Conservation (phyloP, 345 rosid genomes). For the Sisymbrium altissimum region DNA sequence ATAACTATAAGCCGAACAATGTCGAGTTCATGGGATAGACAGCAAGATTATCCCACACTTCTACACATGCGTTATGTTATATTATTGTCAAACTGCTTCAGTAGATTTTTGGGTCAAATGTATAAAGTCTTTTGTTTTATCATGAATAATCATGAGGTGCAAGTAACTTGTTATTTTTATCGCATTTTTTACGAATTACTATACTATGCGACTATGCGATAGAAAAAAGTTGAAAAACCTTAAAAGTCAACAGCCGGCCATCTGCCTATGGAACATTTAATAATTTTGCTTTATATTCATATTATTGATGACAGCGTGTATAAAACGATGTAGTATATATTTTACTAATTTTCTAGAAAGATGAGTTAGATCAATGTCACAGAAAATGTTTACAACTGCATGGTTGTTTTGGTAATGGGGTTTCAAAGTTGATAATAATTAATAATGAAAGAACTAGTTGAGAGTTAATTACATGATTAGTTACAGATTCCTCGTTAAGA, state of each 20-base stretch:
- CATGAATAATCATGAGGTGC: background rate
- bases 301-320: background rate
- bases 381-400: no score
- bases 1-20: background rate
- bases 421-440: no score
- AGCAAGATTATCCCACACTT: background rate
- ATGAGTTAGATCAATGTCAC: no score
- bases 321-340: background rate
- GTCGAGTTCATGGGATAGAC: background rate
- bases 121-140: no score
- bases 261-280: background rate
- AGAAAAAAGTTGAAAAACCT: background rate
- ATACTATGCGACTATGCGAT: background rate
- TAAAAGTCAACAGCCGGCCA: conserved; percentile 14
- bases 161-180: background rate
- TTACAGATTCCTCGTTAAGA: no score
- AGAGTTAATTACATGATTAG: no score
- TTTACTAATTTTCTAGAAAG: no score
- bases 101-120: background rate
- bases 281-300: background rate
- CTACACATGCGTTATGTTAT: background rate
- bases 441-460: no score
- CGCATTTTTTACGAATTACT: background rate
- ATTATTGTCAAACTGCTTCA: background rate
- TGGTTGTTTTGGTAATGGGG: no score